Conservation (phyloP, 192 early-diverging fungal species). For the Spizellomyces sp. region DNA sequence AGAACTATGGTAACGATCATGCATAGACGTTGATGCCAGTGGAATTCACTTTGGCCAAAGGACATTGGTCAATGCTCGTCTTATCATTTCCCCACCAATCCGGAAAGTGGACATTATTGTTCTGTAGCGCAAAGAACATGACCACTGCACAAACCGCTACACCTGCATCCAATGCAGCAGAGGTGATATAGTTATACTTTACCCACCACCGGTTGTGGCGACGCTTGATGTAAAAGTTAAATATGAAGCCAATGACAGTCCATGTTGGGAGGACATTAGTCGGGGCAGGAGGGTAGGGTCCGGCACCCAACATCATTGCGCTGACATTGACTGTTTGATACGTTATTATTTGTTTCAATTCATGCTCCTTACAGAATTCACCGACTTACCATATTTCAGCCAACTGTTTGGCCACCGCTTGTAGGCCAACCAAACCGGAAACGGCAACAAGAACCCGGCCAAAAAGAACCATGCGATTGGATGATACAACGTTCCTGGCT, state of each 20-base stretch:
- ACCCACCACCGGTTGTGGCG: constrained; percentile 32
- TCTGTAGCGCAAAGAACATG: constrained; percentile 1
- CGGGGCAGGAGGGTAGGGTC: not conserved
- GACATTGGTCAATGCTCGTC: not conserved
- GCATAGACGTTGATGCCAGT: not conserved
- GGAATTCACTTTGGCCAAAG: not conserved
- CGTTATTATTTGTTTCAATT: not conserved
- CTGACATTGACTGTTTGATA: not conserved
- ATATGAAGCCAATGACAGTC: constrained; percentile 16
- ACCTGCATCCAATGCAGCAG: constrained; percentile 35
- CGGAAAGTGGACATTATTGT: not conserved
- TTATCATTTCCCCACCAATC: not conserved
- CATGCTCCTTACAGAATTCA: not conserved
- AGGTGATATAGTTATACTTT: constrained; percentile 36
- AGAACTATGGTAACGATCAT: not conserved
- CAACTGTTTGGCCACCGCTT: not conserved
- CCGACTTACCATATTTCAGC: constrained; percentile 3
- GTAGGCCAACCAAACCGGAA: not conserved
- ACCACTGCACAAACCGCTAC: constrained; percentile 17
- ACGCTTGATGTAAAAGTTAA: constrained; percentile 23
- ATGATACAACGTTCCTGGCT: not conserved
- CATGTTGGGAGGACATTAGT: not conserved
- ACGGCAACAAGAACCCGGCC: not conserved
- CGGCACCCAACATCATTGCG: not conserved
- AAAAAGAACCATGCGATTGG: not conserved